Percentiles rank a stretch among this genome's conserved stretches.
Evolutionary conservation across 108 stramenopile species (phyloP).

Genomic region (Aurantiochytrium sp.): DNA sequence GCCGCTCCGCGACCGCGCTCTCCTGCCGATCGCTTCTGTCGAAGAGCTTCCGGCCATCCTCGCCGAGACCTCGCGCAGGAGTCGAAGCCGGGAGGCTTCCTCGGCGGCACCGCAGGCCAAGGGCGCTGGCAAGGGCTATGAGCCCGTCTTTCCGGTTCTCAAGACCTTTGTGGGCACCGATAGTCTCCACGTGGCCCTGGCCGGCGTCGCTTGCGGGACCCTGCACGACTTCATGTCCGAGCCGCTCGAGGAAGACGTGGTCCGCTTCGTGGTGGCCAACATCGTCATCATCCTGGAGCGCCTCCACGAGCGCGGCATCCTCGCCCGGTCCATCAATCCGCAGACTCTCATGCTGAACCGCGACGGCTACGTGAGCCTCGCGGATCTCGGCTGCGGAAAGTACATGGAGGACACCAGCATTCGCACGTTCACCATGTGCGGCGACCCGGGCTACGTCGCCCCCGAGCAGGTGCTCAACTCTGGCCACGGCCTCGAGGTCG

Average conservation of each 20-base stretch:
- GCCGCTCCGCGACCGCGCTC: not conserved
- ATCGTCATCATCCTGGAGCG: not conserved
- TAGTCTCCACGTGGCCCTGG: constrained; percentile 11
- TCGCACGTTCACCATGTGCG: constrained; percentile 87
- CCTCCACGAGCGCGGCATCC: not conserved
- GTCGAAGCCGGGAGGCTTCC: not conserved
- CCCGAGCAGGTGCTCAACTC: constrained; percentile 75
- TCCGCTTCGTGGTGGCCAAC: not conserved
- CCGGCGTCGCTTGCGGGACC: not conserved
- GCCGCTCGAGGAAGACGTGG: not conserved
- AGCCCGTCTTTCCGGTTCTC: not conserved
- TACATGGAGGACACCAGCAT: constrained; percentile 61
- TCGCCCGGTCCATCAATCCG: constrained; percentile 11
- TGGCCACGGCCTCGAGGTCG: constrained; percentile 83
- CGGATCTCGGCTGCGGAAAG: not conserved
- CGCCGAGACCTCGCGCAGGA: not conserved
- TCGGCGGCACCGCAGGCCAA: not conserved
- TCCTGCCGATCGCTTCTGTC: not conserved
- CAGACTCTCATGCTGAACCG: not conserved
- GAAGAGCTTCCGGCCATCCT: not conserved
- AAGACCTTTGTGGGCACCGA: constrained; percentile 9
- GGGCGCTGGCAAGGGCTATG: not conserved
- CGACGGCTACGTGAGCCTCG: not conserved
- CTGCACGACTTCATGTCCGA: not conserved
- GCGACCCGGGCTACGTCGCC: constrained; percentile 82